Evolutionary conservation across 2,329 filamentous ascomycete genomes (phyloP).

Genomic region (Fusarium virguliforme): DNA sequence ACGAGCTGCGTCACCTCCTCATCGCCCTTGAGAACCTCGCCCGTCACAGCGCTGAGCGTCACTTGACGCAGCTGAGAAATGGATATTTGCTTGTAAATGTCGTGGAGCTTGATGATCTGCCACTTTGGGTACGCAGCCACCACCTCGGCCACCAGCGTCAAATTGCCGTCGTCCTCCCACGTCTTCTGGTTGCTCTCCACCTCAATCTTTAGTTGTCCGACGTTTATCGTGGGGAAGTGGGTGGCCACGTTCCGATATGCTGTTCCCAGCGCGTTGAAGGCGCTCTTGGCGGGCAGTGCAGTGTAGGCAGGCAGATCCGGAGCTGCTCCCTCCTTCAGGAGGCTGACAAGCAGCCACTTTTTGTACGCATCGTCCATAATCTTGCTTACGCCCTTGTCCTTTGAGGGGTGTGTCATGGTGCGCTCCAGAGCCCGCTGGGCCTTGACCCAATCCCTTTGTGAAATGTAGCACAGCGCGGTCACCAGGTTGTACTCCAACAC

Average conservation of each 20-base stretch:
- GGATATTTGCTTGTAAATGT: conserved; percentile 77
- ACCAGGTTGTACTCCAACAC: conserved; percentile 79
- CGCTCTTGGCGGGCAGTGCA: conserved; percentile 67
- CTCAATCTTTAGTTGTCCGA: conserved; percentile 75
- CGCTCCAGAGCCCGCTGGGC: conserved; percentile 75
- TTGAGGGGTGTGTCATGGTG: conserved; percentile 77
- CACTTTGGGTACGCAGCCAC: conserved; percentile 81
- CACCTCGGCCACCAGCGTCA: conserved; percentile 79
- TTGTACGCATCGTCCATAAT: conserved; percentile 93
- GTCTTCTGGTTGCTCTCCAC: conserved; percentile 69
- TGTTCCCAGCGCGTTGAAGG: conserved; percentile 73
- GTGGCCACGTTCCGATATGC: conserved; percentile 80
- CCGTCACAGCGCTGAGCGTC: conserved; percentile 71
- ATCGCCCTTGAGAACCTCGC: conserved; percentile 59
- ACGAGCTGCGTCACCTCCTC: conserved; percentile 65
- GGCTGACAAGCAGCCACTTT: conserved; percentile 86
- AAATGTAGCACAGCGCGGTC: conserved; percentile 76
- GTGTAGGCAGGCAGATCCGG: conserved; percentile 71
- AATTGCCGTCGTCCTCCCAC: conserved; percentile 82
- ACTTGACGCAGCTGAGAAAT: conserved; percentile 67
- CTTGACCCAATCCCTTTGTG: conserved; percentile 72
- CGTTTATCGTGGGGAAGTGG: conserved; percentile 73
- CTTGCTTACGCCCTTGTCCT: conserved; percentile 76
- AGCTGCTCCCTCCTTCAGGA: conserved; percentile 78
- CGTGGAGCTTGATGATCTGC: conserved; percentile 80